Base-by-base conservation (phyloP, 441 rosid genomes). In the Corymbia citriodora region DNA sequence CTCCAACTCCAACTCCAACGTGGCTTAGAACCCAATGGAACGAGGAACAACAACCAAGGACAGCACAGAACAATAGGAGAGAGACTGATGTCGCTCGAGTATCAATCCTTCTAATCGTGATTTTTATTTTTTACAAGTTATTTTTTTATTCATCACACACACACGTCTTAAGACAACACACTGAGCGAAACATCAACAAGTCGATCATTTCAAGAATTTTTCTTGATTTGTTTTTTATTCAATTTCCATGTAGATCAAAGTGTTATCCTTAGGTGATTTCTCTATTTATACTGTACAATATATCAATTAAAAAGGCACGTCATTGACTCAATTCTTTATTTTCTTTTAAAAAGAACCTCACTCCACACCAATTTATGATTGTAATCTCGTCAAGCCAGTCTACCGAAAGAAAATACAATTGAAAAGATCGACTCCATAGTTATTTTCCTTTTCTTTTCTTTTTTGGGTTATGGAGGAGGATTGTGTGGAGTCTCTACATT, bases 251-350 rank as follows among this genome's bases (percentile, higher is more conserved):
- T 33, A 70, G 48, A 33, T 70, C 8, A 70, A 33, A 18, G 48
- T 33, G 81, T 10, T 9, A 36, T 33, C 5, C 19, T 19, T 40
- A 19, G 3, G 49, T 4, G 45, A 72, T 21, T 4, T 21, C 49
- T 36, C 49, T 74, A 74, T 74, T 10, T 11, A 36, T 10, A 36
- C 7, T 21, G 27, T 74, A 36, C 9, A 36, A 36, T 33, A 9
- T 33, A 31, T 31, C 45, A 68, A 68, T n/a, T 6, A 15, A 31
- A n/a, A 65, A 68, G 2, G 0, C 2, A 6, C 0, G 0, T 68
- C 45, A 31, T 12, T 4, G 2, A 31, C 45, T 68, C 23, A 31
- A 31, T 68, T 68, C 23, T 68, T 31, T 17, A 23, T 31, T 31
- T 68, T 17, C 40, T n/a, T 68, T 68, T 31, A 0, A 31, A 31